phyloP scores from a whole-genome alignment of 2,329 filamentous ascomycete genomes.

The Trichoderma sp. region DNA sequence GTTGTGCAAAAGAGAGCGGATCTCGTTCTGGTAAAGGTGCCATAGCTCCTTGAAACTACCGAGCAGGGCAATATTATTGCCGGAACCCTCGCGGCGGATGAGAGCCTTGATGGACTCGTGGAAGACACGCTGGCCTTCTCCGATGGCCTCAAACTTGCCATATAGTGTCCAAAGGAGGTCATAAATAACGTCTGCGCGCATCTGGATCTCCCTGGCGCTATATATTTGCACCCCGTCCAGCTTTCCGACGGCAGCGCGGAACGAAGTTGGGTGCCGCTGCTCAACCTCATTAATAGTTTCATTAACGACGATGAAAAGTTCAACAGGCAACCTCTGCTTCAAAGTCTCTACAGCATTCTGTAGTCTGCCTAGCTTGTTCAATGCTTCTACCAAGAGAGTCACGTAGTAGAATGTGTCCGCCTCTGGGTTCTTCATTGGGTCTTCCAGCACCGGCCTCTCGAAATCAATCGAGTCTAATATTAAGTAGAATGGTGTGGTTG shows the following conservation, averaged over 20 bases:
- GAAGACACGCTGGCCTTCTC: conserved; percentile 89
- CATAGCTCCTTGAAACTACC: conserved; percentile 95
- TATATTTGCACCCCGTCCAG: conserved; percentile 62
- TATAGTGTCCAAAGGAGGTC: conserved; percentile 92
- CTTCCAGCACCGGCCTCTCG: conserved; percentile 69
- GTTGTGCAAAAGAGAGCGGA: conserved; percentile 89
- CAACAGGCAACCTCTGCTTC: conserved; percentile 89
- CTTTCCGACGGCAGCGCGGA: conserved; percentile 60
- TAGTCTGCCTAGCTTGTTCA: conserved; percentile 85
- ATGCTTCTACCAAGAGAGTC: conserved; percentile 78
- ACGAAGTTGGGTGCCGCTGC: conserved; percentile 82
- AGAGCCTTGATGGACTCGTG: conserved; percentile 91
- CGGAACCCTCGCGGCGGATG: conserved; percentile 73
- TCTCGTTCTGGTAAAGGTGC: conserved; percentile 98
- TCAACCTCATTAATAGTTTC: conserved; percentile 95
- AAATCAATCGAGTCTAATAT: conserved; percentile 64
- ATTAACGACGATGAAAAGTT: conserved; percentile 90
- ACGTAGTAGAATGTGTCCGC: conserved; percentile 95
- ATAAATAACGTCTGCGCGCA: conserved; percentile 81
- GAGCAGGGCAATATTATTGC: conserved; percentile 67
- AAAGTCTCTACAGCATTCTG: conserved; percentile 86
- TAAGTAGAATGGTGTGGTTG: conserved; percentile 57
- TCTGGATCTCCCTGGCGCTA: conserved; percentile 69
- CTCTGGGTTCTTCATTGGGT: conserved; percentile 90
- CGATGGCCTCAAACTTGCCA: conserved; percentile 95